Evolutionary conservation across 352 stramenopile genomes (phyloP).

Genomic region (Saprolegnia parasitica): DNA sequence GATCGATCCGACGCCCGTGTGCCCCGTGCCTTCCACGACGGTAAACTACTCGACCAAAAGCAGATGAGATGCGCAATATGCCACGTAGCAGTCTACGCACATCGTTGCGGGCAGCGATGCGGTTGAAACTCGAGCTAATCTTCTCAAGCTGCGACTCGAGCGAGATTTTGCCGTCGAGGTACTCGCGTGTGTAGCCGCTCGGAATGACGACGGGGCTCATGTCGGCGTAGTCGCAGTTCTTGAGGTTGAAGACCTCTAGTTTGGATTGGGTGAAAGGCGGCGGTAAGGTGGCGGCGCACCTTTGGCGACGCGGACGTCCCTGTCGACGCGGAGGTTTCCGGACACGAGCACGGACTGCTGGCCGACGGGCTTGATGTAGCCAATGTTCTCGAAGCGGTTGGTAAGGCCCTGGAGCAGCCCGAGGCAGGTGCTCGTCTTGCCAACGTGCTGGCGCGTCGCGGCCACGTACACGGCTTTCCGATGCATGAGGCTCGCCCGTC

Average conservation of each 20-base stretch:
- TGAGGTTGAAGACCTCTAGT: constrained; percentile 91
- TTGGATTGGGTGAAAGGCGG: not conserved
- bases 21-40: constrained; percentile 79
- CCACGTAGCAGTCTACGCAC: constrained; percentile 29
- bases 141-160: constrained; percentile 64
- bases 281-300: constrained; percentile 37
- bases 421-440: constrained; percentile 92
- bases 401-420: constrained; percentile 91
- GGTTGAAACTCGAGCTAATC: constrained; percentile 64
- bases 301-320: constrained; percentile 85
- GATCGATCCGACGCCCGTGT: constrained; percentile 96
- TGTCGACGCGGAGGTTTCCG: constrained; percentile 83
- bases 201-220: constrained; percentile 97
- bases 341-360: constrained; percentile 86
- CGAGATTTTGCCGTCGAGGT: constrained; percentile 90
- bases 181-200: constrained; percentile 93
- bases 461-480: constrained; percentile 71
- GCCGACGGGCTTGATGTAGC: constrained; percentile 95
- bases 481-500: not conserved
- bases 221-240: constrained; percentile 88
- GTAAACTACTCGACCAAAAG: constrained; percentile 45
- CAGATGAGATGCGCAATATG: constrained; percentile 24
- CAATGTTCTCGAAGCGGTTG: constrained; percentile 82
- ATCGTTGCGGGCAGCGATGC: constrained; percentile 58
- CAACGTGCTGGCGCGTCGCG: constrained; percentile 83